These are phyloP conservation scores for Cordyceps cicadae DNA, from an alignment of 2,329 filamentous ascomycete species.

Conservation along the genomic window DNA sequence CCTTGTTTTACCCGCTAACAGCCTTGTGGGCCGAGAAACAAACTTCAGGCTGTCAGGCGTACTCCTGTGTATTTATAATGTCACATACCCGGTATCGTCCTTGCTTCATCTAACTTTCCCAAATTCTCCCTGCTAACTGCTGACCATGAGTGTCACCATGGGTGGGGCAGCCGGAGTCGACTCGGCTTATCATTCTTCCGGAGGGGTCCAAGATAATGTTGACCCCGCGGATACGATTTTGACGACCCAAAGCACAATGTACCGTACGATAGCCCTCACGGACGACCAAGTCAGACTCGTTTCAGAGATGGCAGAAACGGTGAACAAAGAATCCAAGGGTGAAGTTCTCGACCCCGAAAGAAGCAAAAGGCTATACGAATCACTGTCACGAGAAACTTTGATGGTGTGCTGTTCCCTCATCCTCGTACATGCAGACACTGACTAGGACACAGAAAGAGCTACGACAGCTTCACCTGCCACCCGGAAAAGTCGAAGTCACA, in stretches of 20 bases:
- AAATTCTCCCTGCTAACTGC: not conserved
- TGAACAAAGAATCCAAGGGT: not conserved
- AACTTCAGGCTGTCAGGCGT: not conserved
- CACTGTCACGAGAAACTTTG: not conserved
- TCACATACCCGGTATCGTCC: not conserved
- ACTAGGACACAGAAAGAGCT: not conserved
- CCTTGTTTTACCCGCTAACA: not conserved
- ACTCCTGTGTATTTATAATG: not conserved
- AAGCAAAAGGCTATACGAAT: not conserved
- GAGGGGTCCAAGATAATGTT: not conserved
- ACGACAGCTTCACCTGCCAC: not conserved
- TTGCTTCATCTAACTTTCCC: not conserved
- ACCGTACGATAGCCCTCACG: not conserved
- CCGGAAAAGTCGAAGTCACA: not conserved
- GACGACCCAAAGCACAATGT: not conserved
- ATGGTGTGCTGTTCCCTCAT: not conserved
- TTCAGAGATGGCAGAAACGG: not conserved
- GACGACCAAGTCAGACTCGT: not conserved
- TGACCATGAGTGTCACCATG: not conserved
- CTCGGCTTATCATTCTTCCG: not conserved
- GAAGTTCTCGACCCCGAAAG: not conserved
- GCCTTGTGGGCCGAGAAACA: not conserved
- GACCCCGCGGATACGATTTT: not conserved
- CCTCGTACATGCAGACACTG: not conserved
- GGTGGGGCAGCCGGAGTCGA: not conserved